These are phyloP conservation scores for Cutaneotrichosporon cavernicola DNA, from an alignment of 1,284 basidiomycete species.

Conservation along the genomic window DNA sequence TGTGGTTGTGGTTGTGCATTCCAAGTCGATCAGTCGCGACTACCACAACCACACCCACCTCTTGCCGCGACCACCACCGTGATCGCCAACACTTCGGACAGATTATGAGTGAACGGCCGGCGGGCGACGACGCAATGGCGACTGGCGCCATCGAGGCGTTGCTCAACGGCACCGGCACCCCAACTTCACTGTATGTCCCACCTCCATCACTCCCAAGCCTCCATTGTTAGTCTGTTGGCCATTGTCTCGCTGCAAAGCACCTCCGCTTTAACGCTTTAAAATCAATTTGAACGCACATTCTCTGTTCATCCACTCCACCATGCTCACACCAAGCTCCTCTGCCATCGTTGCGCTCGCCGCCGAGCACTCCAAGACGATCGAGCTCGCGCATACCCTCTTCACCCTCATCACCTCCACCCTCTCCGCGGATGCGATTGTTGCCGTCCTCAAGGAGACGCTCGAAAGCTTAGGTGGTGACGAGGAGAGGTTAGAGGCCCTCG, in stretches of 20 bases:
- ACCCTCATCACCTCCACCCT: conserved; percentile 5
- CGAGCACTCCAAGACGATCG: not conserved
- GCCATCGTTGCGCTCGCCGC: not conserved
- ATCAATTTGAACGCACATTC: too few species aligned
- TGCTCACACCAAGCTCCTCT: conserved; percentile 2
- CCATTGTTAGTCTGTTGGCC: not conserved
- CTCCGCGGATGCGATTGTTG: conserved; percentile 1
- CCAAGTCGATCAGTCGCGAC: conserved; percentile 2
- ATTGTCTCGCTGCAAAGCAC: not conserved
- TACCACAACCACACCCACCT: not conserved
- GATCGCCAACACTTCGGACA: not conserved
- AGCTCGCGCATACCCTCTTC: conserved; percentile 6
- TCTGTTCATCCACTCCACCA: not conserved
- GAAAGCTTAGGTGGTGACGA: conserved; percentile 2
- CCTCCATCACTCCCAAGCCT: not conserved
- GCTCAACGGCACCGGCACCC: not conserved
- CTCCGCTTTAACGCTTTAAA: not conserved
- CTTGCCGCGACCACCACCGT: not conserved
- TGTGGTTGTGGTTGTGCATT: not conserved
- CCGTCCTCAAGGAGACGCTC: conserved; percentile 5
- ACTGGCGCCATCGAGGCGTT: not conserved
- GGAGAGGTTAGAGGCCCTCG: conserved; percentile 4
- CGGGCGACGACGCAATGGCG: conserved; percentile 2
- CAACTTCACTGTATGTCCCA: not conserved
- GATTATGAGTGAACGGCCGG: conserved; percentile 2